Base-by-base conservation (phyloP, 2,329 filamentous ascomycete species). In the Fusarium nygamai region DNA sequence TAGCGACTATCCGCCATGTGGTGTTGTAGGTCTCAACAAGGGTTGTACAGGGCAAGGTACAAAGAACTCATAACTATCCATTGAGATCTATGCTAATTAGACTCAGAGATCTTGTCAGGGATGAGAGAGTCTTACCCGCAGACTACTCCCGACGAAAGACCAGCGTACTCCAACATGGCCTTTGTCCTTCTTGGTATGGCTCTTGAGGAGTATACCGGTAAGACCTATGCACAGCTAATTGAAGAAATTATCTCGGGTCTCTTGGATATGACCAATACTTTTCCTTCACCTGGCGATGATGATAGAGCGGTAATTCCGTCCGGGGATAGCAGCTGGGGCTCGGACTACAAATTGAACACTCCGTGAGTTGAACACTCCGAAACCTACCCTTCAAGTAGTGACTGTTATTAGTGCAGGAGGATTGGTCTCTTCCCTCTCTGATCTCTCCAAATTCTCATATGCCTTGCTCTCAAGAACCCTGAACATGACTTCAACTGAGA, bases 131-230 rank as follows among this genome's bases (percentile, higher is more conserved):
- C 75, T 17, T 76, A 81, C 39, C 82, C 81, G 0, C 76, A 83
- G 24, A 75, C 78, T 3, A 47, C 79, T 4, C 77, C 79, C 6
- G 78, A 80, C 61, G 76, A 82, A 8, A 78, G 79, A 6, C 83
- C 85, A 0, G 78, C 82, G 0, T 86, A 86, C 68, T 86, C 84
- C 9, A 85, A 83, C 60, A 71, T 84, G 22, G 83, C 82, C 0
- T 86, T 84, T 64, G 79, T 78, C 20, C 54, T 86, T 12, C 78
- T 84, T 34, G 76, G 78, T 9, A 76, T 84, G 54, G 82, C 80
- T 2, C 67, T 86, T 2, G 78, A 83, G 29, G 56, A 76, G 2
- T 73, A 67, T 24, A 82, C 79, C 0, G 77, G 77, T 0, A 82
- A 80, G 64, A 79, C 69, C 48, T 83, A 80, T 61, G 72, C 78